Percentiles rank a stretch among this genome's conserved stretches.
phyloP scores from a whole-genome alignment of 2,329 filamentous ascomycete species.

The Ceratocystis alfenasii region DNA sequence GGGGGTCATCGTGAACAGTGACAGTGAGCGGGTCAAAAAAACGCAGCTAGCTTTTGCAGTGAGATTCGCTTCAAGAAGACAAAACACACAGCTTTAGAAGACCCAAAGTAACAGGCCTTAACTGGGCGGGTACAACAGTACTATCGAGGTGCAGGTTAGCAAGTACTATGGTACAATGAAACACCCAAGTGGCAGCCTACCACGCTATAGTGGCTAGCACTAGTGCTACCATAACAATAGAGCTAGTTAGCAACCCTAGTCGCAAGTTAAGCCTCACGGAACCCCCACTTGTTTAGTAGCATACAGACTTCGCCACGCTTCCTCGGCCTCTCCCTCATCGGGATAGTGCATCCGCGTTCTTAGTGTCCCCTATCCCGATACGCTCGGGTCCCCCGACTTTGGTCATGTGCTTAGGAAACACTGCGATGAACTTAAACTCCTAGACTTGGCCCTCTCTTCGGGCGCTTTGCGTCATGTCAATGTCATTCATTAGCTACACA shows the following conservation, averaged over 20 bases:
- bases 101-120: too few species aligned
- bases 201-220: too few species aligned
- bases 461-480: constrained; percentile 6
- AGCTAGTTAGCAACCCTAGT: too few species aligned
- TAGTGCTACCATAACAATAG: too few species aligned
- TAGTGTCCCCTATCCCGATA: background rate
- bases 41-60: background rate
- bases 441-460: background rate
- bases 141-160: too few species aligned
- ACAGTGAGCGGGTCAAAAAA: background rate
- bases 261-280: too few species aligned
- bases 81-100: too few species aligned
- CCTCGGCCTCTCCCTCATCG: background rate
- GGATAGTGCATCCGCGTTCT: background rate
- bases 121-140: too few species aligned
- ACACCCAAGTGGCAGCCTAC: too few species aligned
- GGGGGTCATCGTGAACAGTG: background rate
- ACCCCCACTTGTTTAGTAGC: too few species aligned
- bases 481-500: constrained; percentile 11
- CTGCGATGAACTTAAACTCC: background rate
- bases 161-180: too few species aligned
- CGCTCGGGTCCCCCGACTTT: background rate
- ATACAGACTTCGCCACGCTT: background rate
- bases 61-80: too few species aligned
- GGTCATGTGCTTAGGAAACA: background rate